A percentile compares a stretch with the other conserved stretches of the same genome.
phyloP scores from a whole-genome alignment of 805 yeast genomes.

The Candida vartiovaarae region DNA sequence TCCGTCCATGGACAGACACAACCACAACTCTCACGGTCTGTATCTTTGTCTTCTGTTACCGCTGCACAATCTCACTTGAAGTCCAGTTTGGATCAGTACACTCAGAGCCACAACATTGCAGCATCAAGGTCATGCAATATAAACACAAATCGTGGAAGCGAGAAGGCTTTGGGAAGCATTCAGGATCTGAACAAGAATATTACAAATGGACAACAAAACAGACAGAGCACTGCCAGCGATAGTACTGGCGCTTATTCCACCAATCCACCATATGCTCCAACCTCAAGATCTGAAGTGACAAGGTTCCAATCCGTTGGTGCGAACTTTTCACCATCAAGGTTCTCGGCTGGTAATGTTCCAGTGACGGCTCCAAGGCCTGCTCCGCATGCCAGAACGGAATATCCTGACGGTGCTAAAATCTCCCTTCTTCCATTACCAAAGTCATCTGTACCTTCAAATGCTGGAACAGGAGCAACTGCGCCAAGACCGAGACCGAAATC shows the following conservation, averaged over 20 bases:
- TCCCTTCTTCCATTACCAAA: neutral
- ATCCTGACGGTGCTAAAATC: too few relatives aligned
- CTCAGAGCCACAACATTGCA: conserved; percentile 1
- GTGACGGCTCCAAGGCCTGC: neutral
- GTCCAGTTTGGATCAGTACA: conserved; percentile 4
- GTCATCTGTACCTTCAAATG: neutral
- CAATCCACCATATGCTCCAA: too few relatives aligned
- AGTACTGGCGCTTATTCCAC: too few relatives aligned
- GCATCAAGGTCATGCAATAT: conserved; percentile 8
- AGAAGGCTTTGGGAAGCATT: conserved; percentile 5
- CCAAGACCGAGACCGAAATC: neutral
- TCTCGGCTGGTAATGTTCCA: neutral
- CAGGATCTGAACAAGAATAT: conserved; percentile 6
- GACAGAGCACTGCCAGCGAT: neutral
- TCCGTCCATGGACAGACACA: too few relatives aligned
- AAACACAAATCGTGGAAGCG: conserved; percentile 1
- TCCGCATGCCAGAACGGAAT: neutral
- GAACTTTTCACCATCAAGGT: conserved; percentile 3
- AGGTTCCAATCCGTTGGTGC: neutral
- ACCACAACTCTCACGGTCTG: too few relatives aligned
- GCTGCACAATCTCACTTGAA: conserved; percentile 12
- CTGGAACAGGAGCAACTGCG: neutral
- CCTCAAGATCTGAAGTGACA: too few relatives aligned
- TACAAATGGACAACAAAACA: neutral
- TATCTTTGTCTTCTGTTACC: conserved; percentile 8